Base-by-base conservation (phyloP, 2,329 filamentous ascomycete species). In the Ophiostoma novo-ulmi region DNA sequence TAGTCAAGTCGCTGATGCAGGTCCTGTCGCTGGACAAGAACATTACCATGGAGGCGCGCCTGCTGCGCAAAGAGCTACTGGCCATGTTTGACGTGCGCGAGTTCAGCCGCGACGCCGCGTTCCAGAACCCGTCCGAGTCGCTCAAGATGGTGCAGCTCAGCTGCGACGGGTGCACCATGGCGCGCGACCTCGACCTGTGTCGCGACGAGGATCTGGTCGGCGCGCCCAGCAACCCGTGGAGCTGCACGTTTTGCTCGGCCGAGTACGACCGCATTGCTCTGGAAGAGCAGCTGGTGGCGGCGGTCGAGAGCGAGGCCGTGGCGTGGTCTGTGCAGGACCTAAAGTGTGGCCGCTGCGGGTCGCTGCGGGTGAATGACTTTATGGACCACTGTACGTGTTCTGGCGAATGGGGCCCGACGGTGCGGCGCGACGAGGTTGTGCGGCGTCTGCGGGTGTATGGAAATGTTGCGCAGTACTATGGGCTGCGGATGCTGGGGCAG, bases 331-430 rank as follows among this genome's bases (percentile, higher is more conserved):
- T 90, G 44, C 94, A 98, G 81, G 95, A 99, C 79, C 80, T 98
- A 71, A 93, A 93, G 80, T 99, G 95, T 75, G 78, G 77, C 39
- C 84, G 85, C 72, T 91, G 89, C 78, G 87, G 85, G 41, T 92
- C 92, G 75, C 80, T 97, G 55, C 84, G 93, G 77, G 85, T 92
- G 58, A 98, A 97, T 78, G 94, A 97, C 77, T 96, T 98, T 76
- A 93, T 95, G 89, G 94, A 97, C 79, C 94, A 98, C 80, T 99
- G 96, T 80, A 91, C 89, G 13, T 99, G 95, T 82, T 92, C 92
- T 73, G 95, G 95, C 3, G 86, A 87, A 72, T 99, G 95, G 95
- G 85, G 84, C 22, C 88, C 88, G 74, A 92, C 88, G 26, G 84
- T 94, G 72, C 86, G 89, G 75, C 84, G 85, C 74, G 87, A 85